Conservation (phyloP, 2,329 filamentous ascomycete species). For the Cladophialophora exuberans region DNA sequence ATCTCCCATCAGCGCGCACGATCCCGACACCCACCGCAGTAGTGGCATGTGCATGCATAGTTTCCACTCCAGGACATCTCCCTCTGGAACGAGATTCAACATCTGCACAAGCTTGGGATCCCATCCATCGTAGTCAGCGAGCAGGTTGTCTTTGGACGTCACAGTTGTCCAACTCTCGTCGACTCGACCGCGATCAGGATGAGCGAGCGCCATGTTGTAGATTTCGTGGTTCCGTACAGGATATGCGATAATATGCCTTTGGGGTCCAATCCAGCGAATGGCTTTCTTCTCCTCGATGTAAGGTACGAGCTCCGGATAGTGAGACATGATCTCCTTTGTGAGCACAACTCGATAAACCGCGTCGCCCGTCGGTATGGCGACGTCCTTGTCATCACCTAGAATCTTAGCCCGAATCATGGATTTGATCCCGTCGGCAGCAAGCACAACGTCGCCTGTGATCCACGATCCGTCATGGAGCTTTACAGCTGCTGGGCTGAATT, state of each 20-base stretch:
- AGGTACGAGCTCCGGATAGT: conserved; percentile 34
- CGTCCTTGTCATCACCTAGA: conserved; percentile 39
- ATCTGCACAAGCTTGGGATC: conserved; percentile 63
- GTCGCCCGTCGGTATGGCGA: conserved; percentile 37
- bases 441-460: conserved; percentile 35
- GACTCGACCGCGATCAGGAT: conserved; percentile 62
- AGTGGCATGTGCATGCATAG: conserved; percentile 65
- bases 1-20: conserved; percentile 45
- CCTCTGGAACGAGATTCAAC: conserved; percentile 63
- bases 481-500: conserved; percentile 35
- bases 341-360: conserved; percentile 37
- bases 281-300: conserved; percentile 37
- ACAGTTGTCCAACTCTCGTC: conserved; percentile 68
- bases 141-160: conserved; percentile 63
- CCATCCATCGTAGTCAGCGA: conserved; percentile 62
- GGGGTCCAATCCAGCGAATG: conserved; percentile 39
- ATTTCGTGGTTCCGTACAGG: conserved; percentile 58
- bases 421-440: conserved; percentile 30
- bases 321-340: conserved; percentile 30
- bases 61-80: conserved; percentile 69
- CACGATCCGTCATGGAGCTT: conserved; percentile 28
- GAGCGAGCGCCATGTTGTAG: conserved; percentile 67
- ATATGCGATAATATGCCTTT: conserved; percentile 38
- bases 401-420: conserved; percentile 19
- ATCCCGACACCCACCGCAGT: conserved; percentile 59